Conservation (phyloP, 495 filamentous ascomycete species). For the Daldinia caldariorum region DNA sequence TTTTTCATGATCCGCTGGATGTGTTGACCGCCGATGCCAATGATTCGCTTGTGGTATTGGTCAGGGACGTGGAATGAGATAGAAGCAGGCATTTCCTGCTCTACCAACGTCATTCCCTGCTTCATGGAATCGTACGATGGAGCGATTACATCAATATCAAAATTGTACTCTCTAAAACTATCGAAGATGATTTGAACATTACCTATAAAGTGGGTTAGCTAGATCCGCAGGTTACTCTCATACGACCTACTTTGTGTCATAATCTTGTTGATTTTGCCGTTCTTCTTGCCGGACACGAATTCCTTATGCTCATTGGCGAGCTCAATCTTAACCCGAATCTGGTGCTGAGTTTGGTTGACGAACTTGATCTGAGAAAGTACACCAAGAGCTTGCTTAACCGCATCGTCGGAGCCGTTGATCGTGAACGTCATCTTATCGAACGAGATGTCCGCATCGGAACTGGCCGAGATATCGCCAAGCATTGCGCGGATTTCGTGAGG, state of each 20-base stretch:
- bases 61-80: slow-evolving; percentile 99
- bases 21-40: slow-evolving; percentile 96
- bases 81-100: slow-evolving; percentile 98
- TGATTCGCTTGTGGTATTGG: slow-evolving; percentile 99
- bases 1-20: slow-evolving; percentile 99
- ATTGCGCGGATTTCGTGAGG: slow-evolving; percentile 83
- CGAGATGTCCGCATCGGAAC: slow-evolving; percentile 91
- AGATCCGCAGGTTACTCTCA: not conserved
- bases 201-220: slow-evolving; percentile 53
- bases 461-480: slow-evolving; percentile 94
- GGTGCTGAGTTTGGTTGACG: slow-evolving; percentile 84
- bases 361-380: slow-evolving; percentile 93
- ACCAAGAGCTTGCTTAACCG: slow-evolving; percentile 90
- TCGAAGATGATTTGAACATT: slow-evolving; percentile 99
- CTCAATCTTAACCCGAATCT: slow-evolving; percentile 97
- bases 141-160: slow-evolving; percentile 97
- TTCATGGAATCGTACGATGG: slow-evolving; percentile 91
- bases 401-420: slow-evolving; percentile 94
- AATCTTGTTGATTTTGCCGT: slow-evolving; percentile 99
- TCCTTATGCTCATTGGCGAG: slow-evolving; percentile 99
- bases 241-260: slow-evolving; percentile 87
- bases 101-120: slow-evolving; percentile 87
- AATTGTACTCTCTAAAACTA: slow-evolving; percentile 99
- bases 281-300: slow-evolving; percentile 99
- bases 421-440: slow-evolving; percentile 94